Evolutionary conservation across 2,329 filamentous ascomycete species (phyloP).

Genomic region (Aspergillus terreus): DNA sequence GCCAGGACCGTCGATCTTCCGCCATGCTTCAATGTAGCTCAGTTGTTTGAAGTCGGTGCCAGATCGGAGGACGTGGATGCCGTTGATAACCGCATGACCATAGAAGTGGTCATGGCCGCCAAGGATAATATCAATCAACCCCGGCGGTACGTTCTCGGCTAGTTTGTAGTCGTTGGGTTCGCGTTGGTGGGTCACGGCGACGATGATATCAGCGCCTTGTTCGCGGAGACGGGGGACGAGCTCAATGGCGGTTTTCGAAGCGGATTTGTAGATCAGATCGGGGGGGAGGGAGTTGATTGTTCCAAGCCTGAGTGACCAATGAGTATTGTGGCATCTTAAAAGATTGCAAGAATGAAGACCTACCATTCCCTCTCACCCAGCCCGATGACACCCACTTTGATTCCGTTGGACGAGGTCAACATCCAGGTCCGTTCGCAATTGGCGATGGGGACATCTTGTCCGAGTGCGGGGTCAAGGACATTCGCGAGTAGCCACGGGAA

Average conservation of each 20-base stretch:
- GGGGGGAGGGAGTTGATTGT: constrained; percentile 86
- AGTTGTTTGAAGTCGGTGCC: constrained; percentile 91
- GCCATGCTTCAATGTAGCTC: constrained; percentile 77
- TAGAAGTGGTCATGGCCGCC: constrained; percentile 93
- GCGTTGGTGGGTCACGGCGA: constrained; percentile 79
- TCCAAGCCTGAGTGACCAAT: constrained; percentile 55
- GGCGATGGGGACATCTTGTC: constrained; percentile 69
- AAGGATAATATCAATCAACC: constrained; percentile 77
- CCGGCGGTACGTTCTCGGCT: constrained; percentile 65
- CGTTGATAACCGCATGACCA: constrained; percentile 70
- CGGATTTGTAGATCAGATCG: constrained; percentile 75
- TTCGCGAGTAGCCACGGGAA: constrained; percentile 92
- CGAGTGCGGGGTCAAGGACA: constrained; percentile 77
- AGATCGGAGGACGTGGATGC: constrained; percentile 78
- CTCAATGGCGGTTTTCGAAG: constrained; percentile 69
- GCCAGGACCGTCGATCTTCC: constrained; percentile 47
- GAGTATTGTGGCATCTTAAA: neutral
- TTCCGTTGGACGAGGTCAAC: constrained; percentile 73
- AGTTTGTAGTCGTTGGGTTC: constrained; percentile 89
- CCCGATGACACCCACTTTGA: constrained; percentile 82
- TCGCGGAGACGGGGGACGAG: constrained; percentile 69
- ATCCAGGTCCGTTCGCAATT: constrained; percentile 72
- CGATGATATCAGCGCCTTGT: constrained; percentile 76
- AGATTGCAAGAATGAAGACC: neutral
- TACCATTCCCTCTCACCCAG: constrained; percentile 81